A percentile compares a stretch with the other conserved stretches of the same genome.
Conservation (phyloP, 306 rosid genomes). For the Cucumis hystrix region DNA sequence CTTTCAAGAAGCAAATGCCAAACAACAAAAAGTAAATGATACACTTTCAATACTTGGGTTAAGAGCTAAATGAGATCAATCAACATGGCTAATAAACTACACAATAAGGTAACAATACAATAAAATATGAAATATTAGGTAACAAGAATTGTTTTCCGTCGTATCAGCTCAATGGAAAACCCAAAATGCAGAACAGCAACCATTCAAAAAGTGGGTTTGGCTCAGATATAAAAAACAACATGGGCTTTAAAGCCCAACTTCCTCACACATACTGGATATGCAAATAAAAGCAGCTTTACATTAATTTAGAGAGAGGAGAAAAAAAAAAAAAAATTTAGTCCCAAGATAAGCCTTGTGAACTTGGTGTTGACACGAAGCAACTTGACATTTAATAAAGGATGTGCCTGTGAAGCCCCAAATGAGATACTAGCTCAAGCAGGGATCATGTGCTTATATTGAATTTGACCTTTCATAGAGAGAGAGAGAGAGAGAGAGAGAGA, state of each 20-base stretch:
- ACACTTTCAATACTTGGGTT: too few relatives aligned
- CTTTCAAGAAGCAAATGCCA: background rate
- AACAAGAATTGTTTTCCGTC: too few relatives aligned
- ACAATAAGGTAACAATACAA: background rate
- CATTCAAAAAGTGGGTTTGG: background rate
- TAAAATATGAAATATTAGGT: background rate
- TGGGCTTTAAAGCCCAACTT: background rate
- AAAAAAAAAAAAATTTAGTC: background rate
- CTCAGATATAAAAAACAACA: background rate
- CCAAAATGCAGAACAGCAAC: background rate
- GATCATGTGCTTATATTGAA: conserved; percentile 9
- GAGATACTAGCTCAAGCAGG: background rate
- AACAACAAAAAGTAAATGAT: background rate
- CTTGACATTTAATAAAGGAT: background rate
- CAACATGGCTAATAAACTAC: background rate
- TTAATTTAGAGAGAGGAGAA: too few relatives aligned
- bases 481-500: background rate
- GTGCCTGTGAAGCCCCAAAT: conserved; percentile 10
- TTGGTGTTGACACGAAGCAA: background rate
- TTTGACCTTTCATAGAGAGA: background rate
- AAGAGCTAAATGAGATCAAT: background rate
- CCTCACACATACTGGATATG: background rate
- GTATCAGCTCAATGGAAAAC: too few relatives aligned
- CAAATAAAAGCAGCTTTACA: background rate
- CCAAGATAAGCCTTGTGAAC: background rate